These are phyloP conservation scores for Microbotryomycetes sp. DNA, from an alignment of 1,284 basidiomycete genomes.

Conservation along the genomic window DNA sequence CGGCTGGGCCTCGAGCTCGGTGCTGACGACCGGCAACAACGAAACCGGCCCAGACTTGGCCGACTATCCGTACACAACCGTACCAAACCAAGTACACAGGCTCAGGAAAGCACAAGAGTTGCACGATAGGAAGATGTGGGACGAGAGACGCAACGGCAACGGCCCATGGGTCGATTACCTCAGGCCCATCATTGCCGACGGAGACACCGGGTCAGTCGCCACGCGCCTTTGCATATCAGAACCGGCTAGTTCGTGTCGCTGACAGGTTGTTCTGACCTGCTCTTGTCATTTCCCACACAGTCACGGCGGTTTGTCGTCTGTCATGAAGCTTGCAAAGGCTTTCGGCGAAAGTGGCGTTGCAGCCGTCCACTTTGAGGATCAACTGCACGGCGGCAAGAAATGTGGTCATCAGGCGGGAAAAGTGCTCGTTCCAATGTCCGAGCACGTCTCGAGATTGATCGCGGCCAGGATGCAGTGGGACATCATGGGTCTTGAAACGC, in stretches of 20 bases:
- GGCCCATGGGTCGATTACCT: constrained; percentile 72
- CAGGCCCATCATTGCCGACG: constrained; percentile 87
- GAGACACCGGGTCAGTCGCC: constrained; percentile 73
- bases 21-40: constrained; percentile 82
- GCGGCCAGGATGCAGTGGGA: constrained; percentile 82
- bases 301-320: constrained; percentile 84
- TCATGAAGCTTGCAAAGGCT: constrained; percentile 91
- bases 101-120: constrained; percentile 77
- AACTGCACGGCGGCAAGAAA: constrained; percentile 86
- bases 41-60: constrained; percentile 97
- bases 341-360: constrained; percentile 87
- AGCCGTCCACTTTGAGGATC: constrained; percentile 84
- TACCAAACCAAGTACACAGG: constrained; percentile 83
- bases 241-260: not conserved
- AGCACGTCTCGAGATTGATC: constrained; percentile 74
- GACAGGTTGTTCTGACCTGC: not conserved
- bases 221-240: not conserved
- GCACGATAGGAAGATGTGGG: constrained; percentile 79
- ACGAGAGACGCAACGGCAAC: constrained; percentile 55
- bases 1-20: constrained; percentile 85
- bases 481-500: constrained; percentile 75
- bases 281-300: constrained; percentile 48
- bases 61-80: constrained; percentile 90
- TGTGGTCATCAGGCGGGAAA: constrained; percentile 92
- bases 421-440: constrained; percentile 79